Conservation (phyloP, 441 rosid species). For the Melastoma candidum region DNA sequence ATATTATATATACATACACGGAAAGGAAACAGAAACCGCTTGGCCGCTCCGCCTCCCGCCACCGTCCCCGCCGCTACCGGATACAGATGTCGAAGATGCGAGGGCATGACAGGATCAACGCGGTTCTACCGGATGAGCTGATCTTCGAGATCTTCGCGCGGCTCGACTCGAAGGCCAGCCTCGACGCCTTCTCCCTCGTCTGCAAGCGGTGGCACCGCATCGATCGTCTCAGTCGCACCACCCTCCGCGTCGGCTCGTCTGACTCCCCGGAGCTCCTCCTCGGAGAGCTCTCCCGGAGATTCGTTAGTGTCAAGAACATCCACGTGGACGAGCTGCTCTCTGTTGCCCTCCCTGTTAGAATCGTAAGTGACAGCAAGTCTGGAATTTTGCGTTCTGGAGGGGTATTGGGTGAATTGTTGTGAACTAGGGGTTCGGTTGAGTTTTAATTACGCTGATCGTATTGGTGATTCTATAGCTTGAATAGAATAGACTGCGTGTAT, state of each 20-base stretch:
- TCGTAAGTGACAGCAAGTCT: slow-evolving; percentile 21
- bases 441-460: background rate
- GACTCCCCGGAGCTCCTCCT: slow-evolving; percentile 48
- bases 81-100: slow-evolving; percentile 30
- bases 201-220: slow-evolving; percentile 76
- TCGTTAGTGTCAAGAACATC: slow-evolving; percentile 41
- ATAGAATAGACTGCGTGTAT: no score
- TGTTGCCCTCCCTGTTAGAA: slow-evolving; percentile 31
- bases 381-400: background rate
- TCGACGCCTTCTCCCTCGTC: slow-evolving; percentile 77
- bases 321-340: slow-evolving; percentile 69
- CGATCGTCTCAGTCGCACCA: slow-evolving; percentile 64
- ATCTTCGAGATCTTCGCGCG: slow-evolving; percentile 65
- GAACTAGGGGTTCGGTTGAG: background rate
- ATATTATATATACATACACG: no score
- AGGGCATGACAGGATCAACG: slow-evolving; percentile 65
- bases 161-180: slow-evolving; percentile 49
- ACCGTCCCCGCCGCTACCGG: background rate
- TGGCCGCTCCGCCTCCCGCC: no score
- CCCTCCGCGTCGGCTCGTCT: slow-evolving; percentile 75
- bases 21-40: no score
- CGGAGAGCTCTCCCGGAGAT: slow-evolving; percentile 57
- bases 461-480: no score
- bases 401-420: no score
- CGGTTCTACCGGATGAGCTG: slow-evolving; percentile 59